Evolutionary conservation across 768 basidiomycete species (phyloP).

Genomic region (Tricholoma saponaceum): DNA sequence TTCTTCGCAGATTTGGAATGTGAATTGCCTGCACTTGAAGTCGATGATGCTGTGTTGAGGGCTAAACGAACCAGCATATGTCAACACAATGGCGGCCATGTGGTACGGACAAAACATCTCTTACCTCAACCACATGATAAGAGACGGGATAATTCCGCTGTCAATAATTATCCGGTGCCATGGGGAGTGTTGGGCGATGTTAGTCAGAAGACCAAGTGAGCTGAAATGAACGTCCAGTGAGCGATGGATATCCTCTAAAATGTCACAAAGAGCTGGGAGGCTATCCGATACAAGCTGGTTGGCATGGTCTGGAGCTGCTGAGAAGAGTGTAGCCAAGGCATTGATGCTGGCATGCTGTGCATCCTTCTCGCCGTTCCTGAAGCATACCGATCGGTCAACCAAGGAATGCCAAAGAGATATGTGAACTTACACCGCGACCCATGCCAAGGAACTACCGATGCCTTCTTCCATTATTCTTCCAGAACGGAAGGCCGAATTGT

Average conservation of each 20-base stretch:
- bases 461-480: slow-evolving; percentile 16
- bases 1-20: slow-evolving; percentile 10
- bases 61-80: slow-evolving; percentile 1
- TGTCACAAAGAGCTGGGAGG: slow-evolving; percentile 13
- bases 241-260: slow-evolving; percentile 11
- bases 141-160: slow-evolving; percentile 10
- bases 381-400: not conserved
- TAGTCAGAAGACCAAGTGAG: slow-evolving; percentile 7
- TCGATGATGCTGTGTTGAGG: slow-evolving; percentile 11
- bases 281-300: slow-evolving; percentile 10
- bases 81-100: not conserved
- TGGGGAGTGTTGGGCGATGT: slow-evolving; percentile 7
- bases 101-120: not conserved
- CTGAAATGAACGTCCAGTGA: slow-evolving; percentile 9
- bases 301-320: slow-evolving; percentile 14
- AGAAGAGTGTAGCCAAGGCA: slow-evolving; percentile 12
- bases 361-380: slow-evolving; percentile 12
- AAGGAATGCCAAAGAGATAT: not conserved
- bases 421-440: slow-evolving; percentile 8
- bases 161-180: slow-evolving; percentile 8
- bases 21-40: slow-evolving; percentile 4
- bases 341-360: slow-evolving; percentile 12
- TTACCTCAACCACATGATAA: slow-evolving; percentile 15
- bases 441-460: slow-evolving; percentile 14
- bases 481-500: slow-evolving; percentile 13